Evolutionary conservation across 805 yeast species (phyloP).

Genomic region (Groenewaldozyma salmanticensis): DNA sequence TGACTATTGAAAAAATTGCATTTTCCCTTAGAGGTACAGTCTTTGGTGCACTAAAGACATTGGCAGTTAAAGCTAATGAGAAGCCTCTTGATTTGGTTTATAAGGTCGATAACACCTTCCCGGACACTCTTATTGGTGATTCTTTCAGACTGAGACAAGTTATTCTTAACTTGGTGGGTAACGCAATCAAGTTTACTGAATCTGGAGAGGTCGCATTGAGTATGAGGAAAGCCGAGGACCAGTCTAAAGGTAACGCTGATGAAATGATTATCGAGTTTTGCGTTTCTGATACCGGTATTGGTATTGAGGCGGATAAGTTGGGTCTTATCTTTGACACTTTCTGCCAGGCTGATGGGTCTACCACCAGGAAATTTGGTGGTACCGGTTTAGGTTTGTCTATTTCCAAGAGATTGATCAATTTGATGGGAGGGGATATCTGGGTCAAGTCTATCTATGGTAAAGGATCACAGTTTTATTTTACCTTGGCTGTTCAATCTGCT

Average conservation of each 20-base stretch:
- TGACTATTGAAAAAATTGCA: constrained; percentile 86
- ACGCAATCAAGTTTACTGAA: constrained; percentile 81
- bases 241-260: constrained; percentile 29
- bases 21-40: constrained; percentile 80
- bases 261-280: constrained; percentile 65
- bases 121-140: constrained; percentile 80
- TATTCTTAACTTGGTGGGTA: constrained; percentile 76
- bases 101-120: constrained; percentile 78
- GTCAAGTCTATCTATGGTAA: constrained; percentile 70
- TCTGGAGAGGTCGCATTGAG: constrained; percentile 72
- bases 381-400: constrained; percentile 85
- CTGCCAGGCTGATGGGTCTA: constrained; percentile 90
- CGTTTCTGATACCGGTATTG: constrained; percentile 86
- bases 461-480: constrained; percentile 78
- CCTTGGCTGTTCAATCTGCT: constrained; percentile 71
- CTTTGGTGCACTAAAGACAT: constrained; percentile 80
- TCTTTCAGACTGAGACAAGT: constrained; percentile 84
- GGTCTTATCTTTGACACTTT: constrained; percentile 83
- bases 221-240: constrained; percentile 46
- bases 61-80: constrained; percentile 84
- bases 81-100: constrained; percentile 72
- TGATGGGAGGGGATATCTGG: constrained; percentile 94
- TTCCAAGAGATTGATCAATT: constrained; percentile 75
- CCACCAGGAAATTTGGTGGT: constrained; percentile 88
- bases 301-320: constrained; percentile 74